Evolutionary conservation across 352 stramenopile genomes (phyloP).

Genomic region (Globisporangium barbulae): DNA sequence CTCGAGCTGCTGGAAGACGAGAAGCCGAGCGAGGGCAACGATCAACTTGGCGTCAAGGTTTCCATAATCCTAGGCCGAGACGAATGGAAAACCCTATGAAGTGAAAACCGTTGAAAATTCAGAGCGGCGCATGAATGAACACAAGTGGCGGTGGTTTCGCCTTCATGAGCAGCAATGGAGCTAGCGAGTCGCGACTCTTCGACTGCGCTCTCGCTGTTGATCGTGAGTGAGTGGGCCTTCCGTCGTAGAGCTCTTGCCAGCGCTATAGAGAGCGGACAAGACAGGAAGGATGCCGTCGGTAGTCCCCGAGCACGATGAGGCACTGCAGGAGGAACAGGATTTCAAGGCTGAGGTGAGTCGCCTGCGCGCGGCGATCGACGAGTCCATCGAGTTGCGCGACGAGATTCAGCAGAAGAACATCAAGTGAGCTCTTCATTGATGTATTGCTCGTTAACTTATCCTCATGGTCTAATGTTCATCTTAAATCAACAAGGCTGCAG

Average conservation of each 20-base stretch:
- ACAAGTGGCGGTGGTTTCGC: constrained; percentile 1
- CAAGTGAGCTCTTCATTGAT: constrained; percentile 30
- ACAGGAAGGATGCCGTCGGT: not conserved
- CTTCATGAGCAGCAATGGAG: not conserved
- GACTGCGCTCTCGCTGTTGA: not conserved
- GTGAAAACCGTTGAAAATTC: not conserved
- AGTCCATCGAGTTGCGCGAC: constrained; percentile 50
- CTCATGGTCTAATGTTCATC: not conserved
- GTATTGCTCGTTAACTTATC: not conserved
- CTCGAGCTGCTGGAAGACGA: constrained; percentile 9
- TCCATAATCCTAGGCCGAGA: constrained; percentile 1
- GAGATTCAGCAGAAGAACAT: constrained; percentile 75
- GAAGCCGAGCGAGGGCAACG: not conserved
- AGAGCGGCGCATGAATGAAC: not conserved
- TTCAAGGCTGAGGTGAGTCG: constrained; percentile 33
- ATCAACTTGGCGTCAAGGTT: not conserved
- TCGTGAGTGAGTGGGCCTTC: not conserved
- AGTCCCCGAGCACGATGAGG: constrained; percentile 10
- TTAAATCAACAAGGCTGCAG: constrained; percentile 46
- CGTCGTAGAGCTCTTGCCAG: not conserved
- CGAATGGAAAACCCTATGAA: not conserved
- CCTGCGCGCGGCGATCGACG: constrained; percentile 48
- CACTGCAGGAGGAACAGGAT: constrained; percentile 43
- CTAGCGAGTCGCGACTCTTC: constrained; percentile 1
- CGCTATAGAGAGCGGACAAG: not conserved